Evolutionary conservation across 129 eudicot species (phyloP).

Genomic region (Smallanthus sonchifolius): DNA sequence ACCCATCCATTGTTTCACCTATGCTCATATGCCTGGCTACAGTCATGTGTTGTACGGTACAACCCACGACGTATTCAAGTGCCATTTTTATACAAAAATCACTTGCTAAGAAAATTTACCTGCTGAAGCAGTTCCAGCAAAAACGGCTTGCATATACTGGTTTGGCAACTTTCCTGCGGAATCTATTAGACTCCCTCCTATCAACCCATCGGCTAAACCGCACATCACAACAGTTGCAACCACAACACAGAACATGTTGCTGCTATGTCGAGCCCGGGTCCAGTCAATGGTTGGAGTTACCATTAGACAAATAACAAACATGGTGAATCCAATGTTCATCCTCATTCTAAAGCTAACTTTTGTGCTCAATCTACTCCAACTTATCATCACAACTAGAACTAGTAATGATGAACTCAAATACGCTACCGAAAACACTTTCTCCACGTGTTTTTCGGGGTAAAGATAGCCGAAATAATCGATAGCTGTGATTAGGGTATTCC

Average conservation of each 20-base stretch:
- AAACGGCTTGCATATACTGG: slow-evolving; percentile 86
- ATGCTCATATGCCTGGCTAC: no score
- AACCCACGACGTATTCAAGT: no score
- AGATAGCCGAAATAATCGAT: slow-evolving; percentile 63
- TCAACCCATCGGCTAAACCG: slow-evolving; percentile 71
- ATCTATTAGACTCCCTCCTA: slow-evolving; percentile 69
- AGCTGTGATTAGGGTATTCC: slow-evolving; percentile 84
- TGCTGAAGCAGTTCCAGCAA: slow-evolving; percentile 88
- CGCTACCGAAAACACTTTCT: slow-evolving; percentile 70
- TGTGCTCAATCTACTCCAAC: slow-evolving; percentile 26
- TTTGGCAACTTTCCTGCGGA: slow-evolving; percentile 76
- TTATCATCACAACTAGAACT: slow-evolving; percentile 43
- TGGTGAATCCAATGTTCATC: slow-evolving; percentile 63
- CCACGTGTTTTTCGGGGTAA: slow-evolving; percentile 52
- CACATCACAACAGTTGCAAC: slow-evolving; percentile 51
- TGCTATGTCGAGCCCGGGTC: slow-evolving; percentile 17
- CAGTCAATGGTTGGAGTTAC: slow-evolving; percentile 50
- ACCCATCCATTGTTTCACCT: no score
- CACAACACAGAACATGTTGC: slow-evolving; percentile 19
- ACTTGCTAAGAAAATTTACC: slow-evolving; percentile 32
- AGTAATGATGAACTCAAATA: slow-evolving; percentile 67
- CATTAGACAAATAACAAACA: slow-evolving; percentile 49
- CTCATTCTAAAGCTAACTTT: slow-evolving; percentile 49
- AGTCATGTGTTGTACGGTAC: no score
- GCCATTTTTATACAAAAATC: not conserved